Evolutionary conservation across 2,329 filamentous ascomycete genomes (phyloP), one percentile per base, ranked within the genome.

Genomic region (Helotiales sp.): DNA sequence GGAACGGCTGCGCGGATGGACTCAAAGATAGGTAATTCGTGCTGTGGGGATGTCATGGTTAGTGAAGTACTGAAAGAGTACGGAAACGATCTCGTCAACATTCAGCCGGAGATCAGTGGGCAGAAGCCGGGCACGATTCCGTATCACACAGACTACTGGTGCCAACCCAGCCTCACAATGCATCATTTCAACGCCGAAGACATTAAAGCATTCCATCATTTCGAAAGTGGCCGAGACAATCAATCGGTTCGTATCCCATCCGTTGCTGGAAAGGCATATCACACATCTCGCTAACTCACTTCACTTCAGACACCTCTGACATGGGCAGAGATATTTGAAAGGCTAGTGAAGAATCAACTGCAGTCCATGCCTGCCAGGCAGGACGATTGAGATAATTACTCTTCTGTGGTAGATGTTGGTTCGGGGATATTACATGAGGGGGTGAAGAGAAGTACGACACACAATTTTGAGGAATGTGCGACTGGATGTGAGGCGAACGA

Each of bases 31-130:
- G 76, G 77, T 32, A 70, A 77, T 0, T 78, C 79, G 40, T 86
- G 84, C 71, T 87, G 84, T 68, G 86, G 86, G 4, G 86, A 87
- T 70, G 81, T 80, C 57, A 79, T 86, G 57, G 79, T 86, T 49
- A 79, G 80, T 11, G 67, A 80, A 58, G 82, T 81, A 3, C 70
- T 87, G 61, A 79, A 82, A 61, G 81, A 86, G 57, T 82, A 82
- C 10, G 78, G 78, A 0, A 72, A 82, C 5, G 68, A 58, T 6
- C 34, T 66, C 68, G 1, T 77, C 24, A 77, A 85, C 62, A 78
- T 79, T 78, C 86, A 82, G 80, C 85, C 85, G 0, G 82, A 83
- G 55, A 81, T 87, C 73, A 86, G 86, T 70, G 84, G 84, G 63
- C 85, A 87, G 71, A 86, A 84, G 72, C 83, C 83, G 6, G 81